Evolutionary conservation across 495 filamentous ascomycete species (phyloP), one percentile per base, ranked within the genome.

Genomic region (Pyronema omphalodes): DNA sequence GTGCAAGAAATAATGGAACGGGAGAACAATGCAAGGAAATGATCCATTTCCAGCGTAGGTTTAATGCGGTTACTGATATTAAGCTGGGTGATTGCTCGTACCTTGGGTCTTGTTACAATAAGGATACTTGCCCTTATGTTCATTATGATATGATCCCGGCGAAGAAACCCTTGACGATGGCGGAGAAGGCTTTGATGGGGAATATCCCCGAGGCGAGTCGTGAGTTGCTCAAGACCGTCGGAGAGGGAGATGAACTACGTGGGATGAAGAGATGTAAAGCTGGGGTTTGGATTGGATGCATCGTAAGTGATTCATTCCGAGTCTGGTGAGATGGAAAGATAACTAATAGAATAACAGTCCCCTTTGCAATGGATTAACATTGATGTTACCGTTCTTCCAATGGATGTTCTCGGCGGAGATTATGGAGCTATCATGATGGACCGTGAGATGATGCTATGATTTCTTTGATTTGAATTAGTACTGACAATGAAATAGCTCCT

Each of bases 11-110:
- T 9, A 40, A 52, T 33, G 37, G 35, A 8, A 14, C 14, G 2
- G 19, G 7, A 4, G 50, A 18, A 8, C 36, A 35, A n/a, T 52
- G 50, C 37, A 7, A 11, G n/a, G 54, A 57, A 35, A 60, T 52
- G 29, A 11, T 57, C 9, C 59, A 62, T 33, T 62, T 60, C 15
- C 51, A 18, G 39, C 54, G 54, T 14, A 46, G 53, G 9, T 19
- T 54, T 11, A 55, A 60, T 36, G 40, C 39, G n/a, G 44, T 51
- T 37, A 60, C 58, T 8, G 46, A 62, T 44, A 43, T 60, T 23
- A 47, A 54, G 12, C n/a, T 60, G 19, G 59, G 59, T 7, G 59
- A 62, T 29, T 62, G 59, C 37, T 61, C 58, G 4, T 62, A 56
- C 23, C 23, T 60, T 7, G 52, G 53, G 23, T 55, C 54, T 0